phyloP scores from a whole-genome alignment of 1,284 basidiomycete species.

The Meira nashicola region DNA sequence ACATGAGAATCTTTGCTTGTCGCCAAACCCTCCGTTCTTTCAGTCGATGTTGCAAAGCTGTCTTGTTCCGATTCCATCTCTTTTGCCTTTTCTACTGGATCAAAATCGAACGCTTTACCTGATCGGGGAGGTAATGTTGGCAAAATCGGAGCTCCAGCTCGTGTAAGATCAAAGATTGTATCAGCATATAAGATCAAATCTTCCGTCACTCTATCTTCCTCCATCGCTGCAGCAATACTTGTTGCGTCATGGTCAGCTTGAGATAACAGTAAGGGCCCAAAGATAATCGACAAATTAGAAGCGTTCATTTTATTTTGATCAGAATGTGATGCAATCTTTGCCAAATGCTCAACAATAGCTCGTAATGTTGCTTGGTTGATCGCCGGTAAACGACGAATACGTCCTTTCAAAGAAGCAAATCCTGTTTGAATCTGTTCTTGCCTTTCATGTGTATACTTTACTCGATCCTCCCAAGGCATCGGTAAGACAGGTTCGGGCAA shows the following conservation, averaged over 20 bases:
- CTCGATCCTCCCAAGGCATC: constrained; percentile 73
- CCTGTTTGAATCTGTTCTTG: constrained; percentile 62
- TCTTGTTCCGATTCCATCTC: neutral
- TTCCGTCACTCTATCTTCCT: constrained; percentile 47
- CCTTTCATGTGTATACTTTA: constrained; percentile 53
- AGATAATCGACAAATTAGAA: constrained; percentile 57
- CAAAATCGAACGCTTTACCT: neutral
- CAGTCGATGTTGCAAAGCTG: neutral
- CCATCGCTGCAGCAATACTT: constrained; percentile 42
- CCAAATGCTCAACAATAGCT: constrained; percentile 80
- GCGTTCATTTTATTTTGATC: constrained; percentile 90
- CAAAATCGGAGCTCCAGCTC: constrained; percentile 28
- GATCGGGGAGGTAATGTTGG: constrained; percentile 18
- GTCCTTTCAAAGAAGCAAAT: constrained; percentile 44
- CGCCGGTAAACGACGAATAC: constrained; percentile 57
- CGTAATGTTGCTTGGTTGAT: constrained; percentile 86
- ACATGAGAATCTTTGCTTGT: neutral
- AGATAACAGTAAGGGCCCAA: constrained; percentile 45
- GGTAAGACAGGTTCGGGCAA: constrained; percentile 88
- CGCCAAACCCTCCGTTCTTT: neutral
- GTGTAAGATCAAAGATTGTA: constrained; percentile 41
- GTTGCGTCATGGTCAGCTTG: constrained; percentile 43
- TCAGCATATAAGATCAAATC: constrained; percentile 41
- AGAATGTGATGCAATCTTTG: constrained; percentile 66
- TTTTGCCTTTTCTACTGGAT: neutral